These are phyloP conservation scores for Curvularia lunata DNA, from an alignment of 2,329 filamentous ascomycete species.

Conservation along the genomic window DNA sequence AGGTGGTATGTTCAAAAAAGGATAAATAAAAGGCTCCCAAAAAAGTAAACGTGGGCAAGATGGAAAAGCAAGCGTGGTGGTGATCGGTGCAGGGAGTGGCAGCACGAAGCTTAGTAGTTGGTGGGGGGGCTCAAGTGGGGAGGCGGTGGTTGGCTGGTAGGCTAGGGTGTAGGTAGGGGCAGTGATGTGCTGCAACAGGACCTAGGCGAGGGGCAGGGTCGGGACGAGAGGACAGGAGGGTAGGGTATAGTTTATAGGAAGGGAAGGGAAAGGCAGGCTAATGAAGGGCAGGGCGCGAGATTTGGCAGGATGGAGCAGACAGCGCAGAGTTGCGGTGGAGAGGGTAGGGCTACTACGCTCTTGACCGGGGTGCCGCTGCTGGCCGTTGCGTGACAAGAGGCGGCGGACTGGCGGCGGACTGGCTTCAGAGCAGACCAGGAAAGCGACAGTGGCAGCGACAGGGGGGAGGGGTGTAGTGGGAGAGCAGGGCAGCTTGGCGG, in stretches of 20 bases:
- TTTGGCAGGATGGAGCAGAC: constrained; percentile 40
- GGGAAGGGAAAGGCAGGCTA: constrained; percentile 35
- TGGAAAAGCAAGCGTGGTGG: constrained; percentile 6
- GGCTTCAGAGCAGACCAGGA: constrained; percentile 30
- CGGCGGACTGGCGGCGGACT: constrained; percentile 23
- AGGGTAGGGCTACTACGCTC: constrained; percentile 31
- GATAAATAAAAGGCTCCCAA: constrained; percentile 9
- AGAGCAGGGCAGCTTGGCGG: constrained; percentile 47
- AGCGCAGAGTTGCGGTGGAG: constrained; percentile 40
- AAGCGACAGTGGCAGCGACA: constrained; percentile 37
- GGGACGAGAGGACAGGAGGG: constrained; percentile 37
- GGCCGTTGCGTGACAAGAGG: constrained; percentile 37
- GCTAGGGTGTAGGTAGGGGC: constrained; percentile 26
- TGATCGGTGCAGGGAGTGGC: constrained; percentile 23
- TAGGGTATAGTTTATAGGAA: constrained; percentile 45
- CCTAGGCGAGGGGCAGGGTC: constrained; percentile 48
- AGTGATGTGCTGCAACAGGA: constrained; percentile 30
- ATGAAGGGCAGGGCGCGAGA: constrained; percentile 27
- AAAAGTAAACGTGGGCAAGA: constrained; percentile 12
- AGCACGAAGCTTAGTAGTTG: constrained; percentile 17
- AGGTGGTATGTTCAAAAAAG: constrained; percentile 18
- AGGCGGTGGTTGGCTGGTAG: constrained; percentile 32
- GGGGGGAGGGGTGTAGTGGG: constrained; percentile 31
- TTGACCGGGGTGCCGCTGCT: constrained; percentile 45
- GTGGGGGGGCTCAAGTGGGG: constrained; percentile 34